Base-by-base conservation (phyloP, 2,329 filamentous ascomycete genomes). In the Chaetoscypha palmicola region DNA sequence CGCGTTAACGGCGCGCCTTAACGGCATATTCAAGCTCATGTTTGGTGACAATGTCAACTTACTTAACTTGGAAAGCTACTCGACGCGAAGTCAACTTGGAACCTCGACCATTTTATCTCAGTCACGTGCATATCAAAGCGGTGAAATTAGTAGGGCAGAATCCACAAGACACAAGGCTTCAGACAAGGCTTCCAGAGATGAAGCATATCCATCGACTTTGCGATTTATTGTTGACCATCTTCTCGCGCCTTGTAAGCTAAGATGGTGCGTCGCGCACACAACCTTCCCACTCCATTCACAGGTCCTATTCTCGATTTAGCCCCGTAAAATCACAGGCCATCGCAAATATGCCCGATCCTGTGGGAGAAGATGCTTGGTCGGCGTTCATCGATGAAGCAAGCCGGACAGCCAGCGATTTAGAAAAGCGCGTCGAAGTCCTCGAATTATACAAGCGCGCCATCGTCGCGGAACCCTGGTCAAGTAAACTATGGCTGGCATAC, bases 331-430 rank as follows among this genome's bases (percentile, higher is more conserved):
- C 31, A 20, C 17, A 31, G 21, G 22, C 23, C 31, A 37, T 24
- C 39, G 21, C 35, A 22, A 46, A 16, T 14, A 64, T 63, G 60
- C 38, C 55, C n/a, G 58, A 62, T 45, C 81, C 83, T 35, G 72
- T 88, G 53, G 84, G 84, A 57, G 86, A 92, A 68, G 79, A 84
- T 46, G 76, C 75, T 61, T 92, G 86, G 86, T 65, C 84, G 54
- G 83, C 84, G 55, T 86, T 84, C 64, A 74, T 91, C 52, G 78
- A 86, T 49, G 86, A 90, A 63, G 77, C 84, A 54, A 76, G 73
- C 45, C 69, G 73, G 64, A 67, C 70, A 66, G 69, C 82, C 59
- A 61, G 68, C 59, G 67, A 81, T 60, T 64, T 85, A 43, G 83
- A 88, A 49, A 74, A 78, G 56, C 79, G 83, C 54, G 74, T 87